Base-by-base conservation (phyloP, 2,329 filamentous ascomycete genomes). In the Knoxdaviesia proteae region DNA sequence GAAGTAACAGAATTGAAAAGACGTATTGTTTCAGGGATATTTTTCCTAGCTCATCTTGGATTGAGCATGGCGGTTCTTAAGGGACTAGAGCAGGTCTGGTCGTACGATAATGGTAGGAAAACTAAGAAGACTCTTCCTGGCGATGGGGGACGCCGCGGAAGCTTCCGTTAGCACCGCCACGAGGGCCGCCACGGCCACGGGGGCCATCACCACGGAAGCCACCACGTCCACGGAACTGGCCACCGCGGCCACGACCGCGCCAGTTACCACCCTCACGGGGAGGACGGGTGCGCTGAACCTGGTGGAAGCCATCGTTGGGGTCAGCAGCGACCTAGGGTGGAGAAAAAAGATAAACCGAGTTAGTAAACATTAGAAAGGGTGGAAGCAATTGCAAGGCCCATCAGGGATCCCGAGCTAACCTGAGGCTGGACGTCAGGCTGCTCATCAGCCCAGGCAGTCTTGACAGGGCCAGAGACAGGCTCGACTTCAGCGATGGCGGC, bases 391-490 rank as follows among this genome's bases (percentile, higher is more conserved):
- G 20, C 20, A 20, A 20, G 20, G 34, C 9, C 34, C 8, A 30
- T 6, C 29, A 38, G 45, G 34, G 8, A 35, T 42, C 29, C 38
- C 36, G 31, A 30, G 53, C 62, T 50, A 55, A 70, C 65, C 54
- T 65, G 61, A 32, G 57, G 49, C 35, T 57, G 57, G 44, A 56
- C 58, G 46, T 76, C 72, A 11, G 79, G 73, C 51, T 81, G 72
- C 47, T 90, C 82, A 52, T 93, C 84, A 31, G 83, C 83, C 83
- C 83, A 92, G 52, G 77, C 84, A 54, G 80, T 75, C 32, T 67
- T 65, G 52, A 68, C 67, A 43, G 61, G 55, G 36, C 62, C 58
- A 6, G 63, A 62, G 6, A 72, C 74, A 39, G 75, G 71, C n/a
- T 71, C 74, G 31, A 74, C 72, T 39, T 67, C 10, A 39, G 39